These are phyloP conservation scores for Phaeosphaeria sp. DNA, from an alignment of 2,329 filamentous ascomycete genomes.

Conservation along the genomic window DNA sequence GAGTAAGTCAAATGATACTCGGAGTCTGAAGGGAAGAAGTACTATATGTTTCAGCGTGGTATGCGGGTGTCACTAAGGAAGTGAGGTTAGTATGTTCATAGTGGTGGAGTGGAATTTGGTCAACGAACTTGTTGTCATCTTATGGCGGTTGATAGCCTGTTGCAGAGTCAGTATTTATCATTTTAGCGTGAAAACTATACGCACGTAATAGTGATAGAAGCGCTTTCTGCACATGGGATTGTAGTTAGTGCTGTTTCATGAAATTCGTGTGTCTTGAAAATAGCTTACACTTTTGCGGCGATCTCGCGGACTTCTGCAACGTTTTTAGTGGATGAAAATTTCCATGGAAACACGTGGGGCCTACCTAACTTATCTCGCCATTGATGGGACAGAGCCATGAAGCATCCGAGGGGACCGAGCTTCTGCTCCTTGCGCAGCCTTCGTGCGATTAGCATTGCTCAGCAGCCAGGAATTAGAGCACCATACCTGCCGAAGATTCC, in stretches of 20 bases:
- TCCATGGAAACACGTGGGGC: not conserved
- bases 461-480: not conserved
- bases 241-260: too few relatives aligned
- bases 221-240: slow-evolving; percentile 26
- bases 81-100: not conserved
- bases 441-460: not conserved
- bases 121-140: slow-evolving; percentile 24
- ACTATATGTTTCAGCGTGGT: slow-evolving; percentile 56
- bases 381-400: slow-evolving; percentile 58
- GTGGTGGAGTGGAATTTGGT: not conserved
- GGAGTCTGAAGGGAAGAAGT: not conserved
- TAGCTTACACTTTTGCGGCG: slow-evolving; percentile 48
- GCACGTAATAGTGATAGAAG: slow-evolving; percentile 50
- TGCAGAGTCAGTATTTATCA: not conserved
- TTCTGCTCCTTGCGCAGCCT: slow-evolving; percentile 55
- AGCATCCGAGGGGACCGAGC: slow-evolving; percentile 60
- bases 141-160: slow-evolving; percentile 25
- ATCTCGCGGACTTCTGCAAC: slow-evolving; percentile 49
- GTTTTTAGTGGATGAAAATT: not conserved
- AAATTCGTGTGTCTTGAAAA: too few relatives aligned
- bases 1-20: not conserved
- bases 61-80: slow-evolving; percentile 25
- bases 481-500: slow-evolving; percentile 55
- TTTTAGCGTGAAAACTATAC: not conserved
- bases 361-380: slow-evolving; percentile 50